Conservation (phyloP, 768 basidiomycete genomes). For the Suillus tomentosus region DNA sequence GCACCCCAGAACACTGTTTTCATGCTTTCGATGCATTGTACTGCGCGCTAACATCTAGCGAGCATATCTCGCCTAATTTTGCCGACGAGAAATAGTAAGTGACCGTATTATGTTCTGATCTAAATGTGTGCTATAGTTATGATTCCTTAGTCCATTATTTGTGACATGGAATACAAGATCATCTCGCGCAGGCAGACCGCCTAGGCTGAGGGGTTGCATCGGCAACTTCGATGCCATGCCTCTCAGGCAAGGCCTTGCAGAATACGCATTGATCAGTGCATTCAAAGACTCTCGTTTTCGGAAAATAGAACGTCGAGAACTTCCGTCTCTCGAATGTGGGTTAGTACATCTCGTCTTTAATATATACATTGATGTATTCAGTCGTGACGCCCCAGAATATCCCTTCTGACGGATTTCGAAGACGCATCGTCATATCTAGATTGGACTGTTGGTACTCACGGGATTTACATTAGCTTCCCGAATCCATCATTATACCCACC, state of each 20-base stretch:
- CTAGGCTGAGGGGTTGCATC: constrained; percentile 88
- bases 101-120: neutral
- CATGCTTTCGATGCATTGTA: constrained; percentile 82
- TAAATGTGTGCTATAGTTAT: neutral
- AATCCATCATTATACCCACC: constrained; percentile 68
- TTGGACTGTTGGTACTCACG: constrained; percentile 92
- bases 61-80: constrained; percentile 64
- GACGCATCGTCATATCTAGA: constrained; percentile 82
- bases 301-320: constrained; percentile 74
- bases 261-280: constrained; percentile 92
- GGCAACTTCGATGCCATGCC: constrained; percentile 85
- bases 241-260: constrained; percentile 74
- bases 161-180: constrained; percentile 92
- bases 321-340: constrained; percentile 85
- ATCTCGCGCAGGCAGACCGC: constrained; percentile 56
- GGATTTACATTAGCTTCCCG: constrained; percentile 86
- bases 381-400: constrained; percentile 56
- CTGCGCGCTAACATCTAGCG: constrained; percentile 61
- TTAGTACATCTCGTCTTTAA: constrained; percentile 41
- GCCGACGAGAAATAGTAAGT: constrained; percentile 78
- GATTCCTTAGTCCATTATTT: constrained; percentile 67
- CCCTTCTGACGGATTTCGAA: constrained; percentile 93
- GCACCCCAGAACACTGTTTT: constrained; percentile 76
- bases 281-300: constrained; percentile 87
- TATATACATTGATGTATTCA: constrained; percentile 3